A percentile compares a stretch with the other conserved stretches of the same genome.
phyloP scores from a whole-genome alignment of 371 early-diverging fungal genomes.

The Dentiscutata heterogama region DNA sequence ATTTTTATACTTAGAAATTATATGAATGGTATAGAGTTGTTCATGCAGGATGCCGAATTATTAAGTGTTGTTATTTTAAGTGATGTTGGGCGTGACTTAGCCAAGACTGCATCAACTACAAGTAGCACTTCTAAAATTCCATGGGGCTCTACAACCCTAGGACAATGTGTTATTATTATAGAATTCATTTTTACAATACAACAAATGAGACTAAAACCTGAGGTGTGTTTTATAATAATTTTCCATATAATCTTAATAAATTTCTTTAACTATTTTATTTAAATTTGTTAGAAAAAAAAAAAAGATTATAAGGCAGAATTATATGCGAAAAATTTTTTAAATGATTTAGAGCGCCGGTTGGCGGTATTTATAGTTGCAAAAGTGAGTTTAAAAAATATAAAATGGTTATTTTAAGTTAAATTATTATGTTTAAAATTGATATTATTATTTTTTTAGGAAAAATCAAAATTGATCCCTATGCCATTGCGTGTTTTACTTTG shows the following conservation, averaged over 20 bases:
- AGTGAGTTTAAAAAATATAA: slow-evolving; percentile 42
- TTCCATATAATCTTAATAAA: not conserved
- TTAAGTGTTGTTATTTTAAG: slow-evolving; percentile 69
- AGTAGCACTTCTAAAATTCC: slow-evolving; percentile 31
- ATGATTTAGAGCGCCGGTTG: slow-evolving; percentile 69
- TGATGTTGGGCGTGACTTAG: slow-evolving; percentile 58
- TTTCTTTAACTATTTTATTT: not conserved
- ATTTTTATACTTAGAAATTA: slow-evolving; percentile 63
- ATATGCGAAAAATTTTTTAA: slow-evolving; percentile 71
- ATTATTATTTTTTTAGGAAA: slow-evolving; percentile 54
- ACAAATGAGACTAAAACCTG: slow-evolving; percentile 56
- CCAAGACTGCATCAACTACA: not conserved
- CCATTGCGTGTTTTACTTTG: slow-evolving; percentile 67
- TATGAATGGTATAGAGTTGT: slow-evolving; percentile 66
- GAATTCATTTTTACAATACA: slow-evolving; percentile 70
- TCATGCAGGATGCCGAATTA: slow-evolving; percentile 76
- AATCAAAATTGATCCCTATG: slow-evolving; percentile 59
- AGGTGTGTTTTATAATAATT: slow-evolving; percentile 37
- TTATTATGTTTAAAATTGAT: not conserved
- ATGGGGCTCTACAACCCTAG: slow-evolving; percentile 72
- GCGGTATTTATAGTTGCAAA: slow-evolving; percentile 68
- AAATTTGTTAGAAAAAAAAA: not conserved
- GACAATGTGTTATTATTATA: slow-evolving; percentile 67
- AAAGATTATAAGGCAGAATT: slow-evolving; percentile 63
- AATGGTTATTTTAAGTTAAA: not conserved